phyloP scores from a whole-genome alignment of 2,329 filamentous ascomycete genomes.

The Penicillium aurantiogriseum region DNA sequence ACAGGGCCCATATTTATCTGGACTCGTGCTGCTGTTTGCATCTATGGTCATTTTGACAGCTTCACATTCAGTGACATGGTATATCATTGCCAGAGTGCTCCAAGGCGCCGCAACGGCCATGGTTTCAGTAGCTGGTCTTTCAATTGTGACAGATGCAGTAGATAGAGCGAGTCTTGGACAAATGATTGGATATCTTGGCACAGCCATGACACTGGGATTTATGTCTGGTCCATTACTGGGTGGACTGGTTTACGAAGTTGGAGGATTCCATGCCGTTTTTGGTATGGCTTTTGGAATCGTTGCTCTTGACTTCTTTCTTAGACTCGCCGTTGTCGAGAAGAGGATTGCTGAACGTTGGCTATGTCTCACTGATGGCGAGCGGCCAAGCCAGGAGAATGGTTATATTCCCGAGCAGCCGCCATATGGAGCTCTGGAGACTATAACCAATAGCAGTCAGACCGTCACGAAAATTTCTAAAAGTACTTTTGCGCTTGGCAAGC shows the following conservation, averaged over 20 bases:
- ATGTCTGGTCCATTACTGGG: constrained; percentile 58
- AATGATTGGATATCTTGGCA: constrained; percentile 56
- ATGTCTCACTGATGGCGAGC: background rate
- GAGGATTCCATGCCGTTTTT: constrained; percentile 59
- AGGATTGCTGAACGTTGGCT: constrained; percentile 47
- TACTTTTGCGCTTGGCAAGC: constrained; percentile 8
- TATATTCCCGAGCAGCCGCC: constrained; percentile 10
- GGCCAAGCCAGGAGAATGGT: constrained; percentile 4
- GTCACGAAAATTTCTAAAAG: background rate
- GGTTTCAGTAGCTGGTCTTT: constrained; percentile 60
- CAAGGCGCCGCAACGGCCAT: constrained; percentile 58
- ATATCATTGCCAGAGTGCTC: constrained; percentile 53
- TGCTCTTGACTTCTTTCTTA: constrained; percentile 58
- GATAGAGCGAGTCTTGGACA: constrained; percentile 57
- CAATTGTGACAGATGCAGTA: constrained; percentile 59
- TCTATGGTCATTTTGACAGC: constrained; percentile 56
- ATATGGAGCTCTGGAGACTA: constrained; percentile 2
- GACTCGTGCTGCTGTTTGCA: constrained; percentile 51
- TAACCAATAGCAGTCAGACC: constrained; percentile 23
- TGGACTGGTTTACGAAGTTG: constrained; percentile 58
- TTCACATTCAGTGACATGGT: constrained; percentile 47
- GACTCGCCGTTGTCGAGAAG: constrained; percentile 60
- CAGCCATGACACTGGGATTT: constrained; percentile 56
- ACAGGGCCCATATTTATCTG: constrained; percentile 57
- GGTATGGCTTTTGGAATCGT: constrained; percentile 55